These are phyloP conservation scores for Saccharomyces hybrid DNA, from an alignment of 1,139 yeast genomes.

Conservation along the genomic window DNA sequence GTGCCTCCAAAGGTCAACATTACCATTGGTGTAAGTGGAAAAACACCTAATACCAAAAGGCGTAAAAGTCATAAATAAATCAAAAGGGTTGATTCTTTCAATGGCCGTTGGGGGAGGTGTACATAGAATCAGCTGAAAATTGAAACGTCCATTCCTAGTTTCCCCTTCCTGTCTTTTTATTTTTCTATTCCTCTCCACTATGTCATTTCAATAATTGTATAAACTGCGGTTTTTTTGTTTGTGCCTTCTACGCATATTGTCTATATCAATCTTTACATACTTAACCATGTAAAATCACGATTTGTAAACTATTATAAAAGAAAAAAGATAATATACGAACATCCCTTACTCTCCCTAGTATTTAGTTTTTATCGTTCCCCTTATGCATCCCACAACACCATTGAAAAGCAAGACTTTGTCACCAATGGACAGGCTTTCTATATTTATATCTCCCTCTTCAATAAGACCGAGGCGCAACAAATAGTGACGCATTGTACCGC, in stretches of 20 bases:
- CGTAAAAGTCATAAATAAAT: conserved; percentile 20
- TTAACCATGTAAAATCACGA: background rate
- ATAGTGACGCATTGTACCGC: conserved; percentile 73
- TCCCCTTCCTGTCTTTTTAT: background rate
- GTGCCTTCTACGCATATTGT: background rate
- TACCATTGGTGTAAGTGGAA: conserved; percentile 88
- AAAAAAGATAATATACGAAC: background rate
- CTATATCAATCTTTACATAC: background rate
- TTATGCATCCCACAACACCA: conserved; percentile 74
- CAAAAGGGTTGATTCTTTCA: background rate
- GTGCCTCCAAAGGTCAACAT: conserved; percentile 97
- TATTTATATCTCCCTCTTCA: conserved; percentile 45
- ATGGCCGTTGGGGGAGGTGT: background rate
- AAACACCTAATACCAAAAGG: conserved; percentile 35
- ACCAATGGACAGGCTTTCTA: conserved; percentile 47
- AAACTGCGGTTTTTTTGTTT: background rate
- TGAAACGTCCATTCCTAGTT: background rate
- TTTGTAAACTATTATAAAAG: background rate
- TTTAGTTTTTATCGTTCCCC: conserved; percentile 40
- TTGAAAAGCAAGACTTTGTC: conserved; percentile 67
- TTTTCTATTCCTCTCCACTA: background rate
- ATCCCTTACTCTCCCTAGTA: background rate
- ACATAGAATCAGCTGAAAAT: background rate
- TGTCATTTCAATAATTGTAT: background rate
- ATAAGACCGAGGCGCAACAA: conserved; percentile 50